Base-by-base conservation (phyloP, 768 basidiomycete species). In the Xerocomus potaroensis region DNA sequence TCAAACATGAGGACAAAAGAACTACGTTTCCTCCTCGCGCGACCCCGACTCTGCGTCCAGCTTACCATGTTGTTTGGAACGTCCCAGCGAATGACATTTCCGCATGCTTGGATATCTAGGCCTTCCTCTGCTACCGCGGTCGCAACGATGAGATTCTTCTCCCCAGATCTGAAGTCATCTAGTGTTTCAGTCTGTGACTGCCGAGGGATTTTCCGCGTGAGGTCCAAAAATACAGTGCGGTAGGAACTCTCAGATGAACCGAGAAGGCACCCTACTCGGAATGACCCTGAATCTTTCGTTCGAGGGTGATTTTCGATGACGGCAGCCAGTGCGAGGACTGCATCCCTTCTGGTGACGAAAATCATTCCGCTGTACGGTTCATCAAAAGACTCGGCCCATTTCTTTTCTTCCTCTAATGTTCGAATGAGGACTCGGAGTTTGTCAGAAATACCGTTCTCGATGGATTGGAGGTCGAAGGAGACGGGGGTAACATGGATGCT, bases 71-170 rank as follows among this genome's bases (percentile, higher is more conserved):
- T 67, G 58, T 89, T 91, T 18, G 69, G 69, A 0, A 87, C 69
- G 54, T 93, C 87, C 78, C 89, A 92, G 14, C 90, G 80, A 41
- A 91, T 79, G 48, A 92, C 88, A 44, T 81, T 81, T 8, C 87
- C 82, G 59, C 89, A 92, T 3, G 84, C 83, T 58, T 81, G 85
- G 36, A 85, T 88, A 55, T 93, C 90, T 24, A 92, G 74, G 0
- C 89, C 91, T 62, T 92, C 91, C 58, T 93, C 91, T 0, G 90
- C 90, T 2, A 92, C 88, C 1, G 83, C 70, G 0, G 90, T 90
- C 2, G 84, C 81, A 4, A 91, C 63, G 45, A 91, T 76, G 0
- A 90, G 67, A 52, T 86, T 86, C 67, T 78, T 81, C 39, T 81
- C 78, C 5, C 88, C 87, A 2, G 74, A 71, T 39, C 76, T 73